Percentiles rank a stretch among this genome's conserved stretches.
phyloP scores from a whole-genome alignment of 768 basidiomycete genomes.

The Filobasidium floriforme region DNA sequence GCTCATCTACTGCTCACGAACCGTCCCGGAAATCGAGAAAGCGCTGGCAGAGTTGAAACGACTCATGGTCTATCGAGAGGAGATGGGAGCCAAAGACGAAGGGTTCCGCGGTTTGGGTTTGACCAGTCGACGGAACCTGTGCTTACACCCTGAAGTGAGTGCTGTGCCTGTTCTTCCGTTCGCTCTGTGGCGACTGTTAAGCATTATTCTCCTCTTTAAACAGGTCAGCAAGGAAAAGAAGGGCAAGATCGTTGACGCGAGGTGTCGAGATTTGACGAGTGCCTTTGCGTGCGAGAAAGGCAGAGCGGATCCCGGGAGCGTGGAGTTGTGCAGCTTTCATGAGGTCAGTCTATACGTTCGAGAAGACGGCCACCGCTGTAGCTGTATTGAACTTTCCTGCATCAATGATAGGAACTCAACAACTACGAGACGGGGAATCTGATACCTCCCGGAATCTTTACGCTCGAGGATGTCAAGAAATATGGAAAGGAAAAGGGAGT shows the following conservation, averaged over 20 bases:
- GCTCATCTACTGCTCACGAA: slow-evolving; percentile 96
- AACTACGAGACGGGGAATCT: slow-evolving; percentile 71
- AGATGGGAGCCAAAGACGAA: slow-evolving; percentile 59
- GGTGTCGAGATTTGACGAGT: slow-evolving; percentile 91
- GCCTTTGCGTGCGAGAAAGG: slow-evolving; percentile 73
- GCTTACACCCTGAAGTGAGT: slow-evolving; percentile 81
- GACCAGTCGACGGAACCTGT: slow-evolving; percentile 92
- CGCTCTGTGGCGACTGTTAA: neutral
- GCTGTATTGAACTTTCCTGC: no score
- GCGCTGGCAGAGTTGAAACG: slow-evolving; percentile 90
- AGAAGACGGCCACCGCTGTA: no score
- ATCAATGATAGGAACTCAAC: slow-evolving; percentile 62
- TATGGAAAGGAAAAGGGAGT: slow-evolving; percentile 75
- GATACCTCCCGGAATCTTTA: slow-evolving; percentile 82
- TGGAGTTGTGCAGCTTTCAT: slow-evolving; percentile 88
- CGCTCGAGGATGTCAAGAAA: slow-evolving; percentile 81
- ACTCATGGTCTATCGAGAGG: slow-evolving; percentile 79
- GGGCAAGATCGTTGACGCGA: slow-evolving; percentile 91
- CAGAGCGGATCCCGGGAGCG: slow-evolving; percentile 75
- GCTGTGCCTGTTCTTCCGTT: neutral
- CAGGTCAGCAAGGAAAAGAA: slow-evolving; percentile 98
- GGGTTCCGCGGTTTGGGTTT: slow-evolving; percentile 82
- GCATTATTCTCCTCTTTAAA: neutral
- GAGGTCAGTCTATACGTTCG: slow-evolving; percentile 55
- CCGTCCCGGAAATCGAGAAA: slow-evolving; percentile 98